Evolutionary conservation across 306 rosid species (phyloP), one percentile per base, ranked within the genome.

Genomic region (Fagus sylvatica): DNA sequence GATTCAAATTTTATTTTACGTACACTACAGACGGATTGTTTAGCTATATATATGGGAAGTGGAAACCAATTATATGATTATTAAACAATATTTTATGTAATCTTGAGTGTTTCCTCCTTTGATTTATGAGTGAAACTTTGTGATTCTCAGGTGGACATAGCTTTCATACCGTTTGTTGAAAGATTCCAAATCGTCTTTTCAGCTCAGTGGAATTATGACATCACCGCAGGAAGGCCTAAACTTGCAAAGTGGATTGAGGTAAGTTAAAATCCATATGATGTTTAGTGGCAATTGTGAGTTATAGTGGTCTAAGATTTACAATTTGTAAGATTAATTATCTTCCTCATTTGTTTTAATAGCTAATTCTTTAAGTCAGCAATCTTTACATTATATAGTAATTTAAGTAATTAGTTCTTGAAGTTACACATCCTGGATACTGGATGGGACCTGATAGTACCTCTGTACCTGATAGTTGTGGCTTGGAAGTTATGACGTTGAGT

Each of bases 201-300:
- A 0, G 92, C 82, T 55, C 64, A 70, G 37, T 78, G 54, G 69
- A 84, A 90, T 74, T 78, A 80, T 71, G 91, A 90, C 61, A 86
- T 89, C 77, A 79, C 90, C 9, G 80, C 71, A 51, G 93, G 92
- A 78, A 89, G 96, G 72, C 89, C 92, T 60, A 84, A 86, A 76
- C 85, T 90, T 43, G 87, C 85, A 1, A 48, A 84, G 68, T 93
- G 93, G 93, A 74, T 87, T 51, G 88, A 87, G 96, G 97, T 91
- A 88, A 51, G 28, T 3, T 19, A 7, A 42, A 39, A 42, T 33
- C 17, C 53, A 32, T 61, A 66, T 12, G 39, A 17, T 43, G 28
- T 46, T 11, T 33, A 15, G 30, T 59, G 34, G 42, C 32, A 19
- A 37, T 71, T 51, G 7, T 1, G 17, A 19, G 33, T 71, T 43